phyloP scores from a whole-genome alignment of 306 rosid genomes.

The Delonix regia region DNA sequence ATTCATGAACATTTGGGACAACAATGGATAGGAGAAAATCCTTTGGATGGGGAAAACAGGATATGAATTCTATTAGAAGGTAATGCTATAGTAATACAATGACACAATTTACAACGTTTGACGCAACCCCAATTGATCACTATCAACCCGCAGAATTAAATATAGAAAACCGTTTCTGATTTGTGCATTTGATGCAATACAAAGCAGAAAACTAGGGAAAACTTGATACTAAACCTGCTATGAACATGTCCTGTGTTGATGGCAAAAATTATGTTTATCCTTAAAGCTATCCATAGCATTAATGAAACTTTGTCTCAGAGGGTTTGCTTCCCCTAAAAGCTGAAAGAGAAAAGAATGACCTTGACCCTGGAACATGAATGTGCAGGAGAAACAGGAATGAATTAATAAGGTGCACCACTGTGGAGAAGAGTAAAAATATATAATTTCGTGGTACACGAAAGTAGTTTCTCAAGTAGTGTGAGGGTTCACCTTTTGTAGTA shows the following conservation, averaged over 20 bases:
- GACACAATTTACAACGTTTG: slow-evolving; percentile 40
- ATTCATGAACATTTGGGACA: slow-evolving; percentile 28
- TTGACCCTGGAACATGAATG: slow-evolving; percentile 70
- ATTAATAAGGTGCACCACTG: slow-evolving; percentile 15
- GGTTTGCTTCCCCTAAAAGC: slow-evolving; percentile 90
- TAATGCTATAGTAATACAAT: slow-evolving; percentile 24
- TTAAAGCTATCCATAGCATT: slow-evolving; percentile 29
- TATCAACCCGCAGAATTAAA: not conserved
- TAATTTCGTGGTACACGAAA: not conserved
- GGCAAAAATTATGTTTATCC: slow-evolving; percentile 11
- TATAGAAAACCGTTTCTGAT: slow-evolving; percentile 6
- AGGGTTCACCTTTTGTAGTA: slow-evolving; percentile 72
- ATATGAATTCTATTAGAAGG: slow-evolving; percentile 28
- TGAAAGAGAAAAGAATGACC: slow-evolving; percentile 98
- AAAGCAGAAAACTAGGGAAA: slow-evolving; percentile 25
- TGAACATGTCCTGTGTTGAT: slow-evolving; percentile 35
- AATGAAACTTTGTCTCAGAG: slow-evolving; percentile 51
- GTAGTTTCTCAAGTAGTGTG: slow-evolving; percentile 23
- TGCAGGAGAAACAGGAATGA: slow-evolving; percentile 25
- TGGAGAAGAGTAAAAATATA: slow-evolving; percentile 23
- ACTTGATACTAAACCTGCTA: slow-evolving; percentile 32
- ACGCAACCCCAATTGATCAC: slow-evolving; percentile 31
- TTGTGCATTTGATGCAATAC: slow-evolving; percentile 35
- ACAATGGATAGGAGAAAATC: slow-evolving; percentile 28
- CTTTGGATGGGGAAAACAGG: slow-evolving; percentile 6